phyloP scores from a whole-genome alignment of 2,329 filamentous ascomycete species.

The Stagonosporopsis vannaccii region DNA sequence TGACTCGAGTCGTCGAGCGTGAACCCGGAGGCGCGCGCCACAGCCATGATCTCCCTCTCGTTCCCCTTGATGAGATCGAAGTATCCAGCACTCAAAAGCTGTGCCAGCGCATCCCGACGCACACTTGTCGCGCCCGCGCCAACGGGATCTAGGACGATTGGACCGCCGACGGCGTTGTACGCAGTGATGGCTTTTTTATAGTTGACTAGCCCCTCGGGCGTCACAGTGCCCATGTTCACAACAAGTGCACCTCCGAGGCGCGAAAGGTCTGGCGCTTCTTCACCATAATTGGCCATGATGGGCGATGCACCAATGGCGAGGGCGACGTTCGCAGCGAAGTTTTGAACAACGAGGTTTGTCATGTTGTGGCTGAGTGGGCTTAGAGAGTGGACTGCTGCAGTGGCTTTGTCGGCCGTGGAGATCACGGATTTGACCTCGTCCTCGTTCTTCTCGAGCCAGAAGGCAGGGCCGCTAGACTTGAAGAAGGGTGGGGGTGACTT shows the following conservation, averaged over 20 bases:
- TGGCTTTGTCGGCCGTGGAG: conserved; percentile 49
- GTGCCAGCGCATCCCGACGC: conserved; percentile 73
- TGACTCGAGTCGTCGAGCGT: conserved; percentile 52
- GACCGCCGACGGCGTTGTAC: conserved; percentile 79
- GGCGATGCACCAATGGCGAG: conserved; percentile 85
- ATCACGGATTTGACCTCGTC: conserved; percentile 24
- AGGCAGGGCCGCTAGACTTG: conserved; percentile 25
- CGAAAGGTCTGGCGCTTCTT: conserved; percentile 83
- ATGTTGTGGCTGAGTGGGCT: conserved; percentile 91
- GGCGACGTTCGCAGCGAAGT: conserved; percentile 91
- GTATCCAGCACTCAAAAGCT: conserved; percentile 75
- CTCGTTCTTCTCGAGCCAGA: conserved; percentile 28
- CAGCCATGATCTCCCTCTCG: conserved; percentile 82
- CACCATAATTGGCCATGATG: conserved; percentile 90
- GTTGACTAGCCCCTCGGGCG: conserved; percentile 73
- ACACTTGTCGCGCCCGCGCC: conserved; percentile 84
- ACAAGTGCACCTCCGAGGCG: conserved; percentile 79
- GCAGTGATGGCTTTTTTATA: conserved; percentile 77
- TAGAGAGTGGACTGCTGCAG: conserved; percentile 66
- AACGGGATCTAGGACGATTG: conserved; percentile 87
- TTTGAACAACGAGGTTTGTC: conserved; percentile 96
- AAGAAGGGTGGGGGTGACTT: conserved; percentile 35
- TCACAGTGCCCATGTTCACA: conserved; percentile 94
- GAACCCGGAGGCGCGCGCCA: conserved; percentile 62
- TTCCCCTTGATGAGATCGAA: conserved; percentile 95